Evolutionary conservation across 805 yeast species (phyloP), one percentile per base, ranked within the genome.

Genomic region (Barnettozyma sucrosica): DNA sequence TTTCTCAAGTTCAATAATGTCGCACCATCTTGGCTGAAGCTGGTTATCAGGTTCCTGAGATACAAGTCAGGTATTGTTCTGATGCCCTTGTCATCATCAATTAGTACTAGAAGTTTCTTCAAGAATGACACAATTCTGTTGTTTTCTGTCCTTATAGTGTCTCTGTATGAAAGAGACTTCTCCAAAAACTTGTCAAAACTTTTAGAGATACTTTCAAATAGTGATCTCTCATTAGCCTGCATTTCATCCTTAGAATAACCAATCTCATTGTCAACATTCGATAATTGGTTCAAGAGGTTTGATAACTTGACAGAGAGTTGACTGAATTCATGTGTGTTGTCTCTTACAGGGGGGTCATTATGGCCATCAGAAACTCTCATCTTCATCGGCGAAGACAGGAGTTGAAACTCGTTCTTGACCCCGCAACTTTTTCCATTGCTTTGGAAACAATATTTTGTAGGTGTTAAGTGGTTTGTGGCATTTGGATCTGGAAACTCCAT

Each of bases 161-260:
- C 61, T 59, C 66, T 67, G 48, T 70, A 73, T 5, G 58, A 52
- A 41, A 65, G 63, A 1, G 76, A 71, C 26, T 65, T 66, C 2
- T 62, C 53, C 23, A 67, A 59, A 48, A 67, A 77, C 49, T 69
- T 66, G 19, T 69, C 63, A 26, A 80, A 76, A 1, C 80, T 74
- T 24, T 69, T 68, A 32, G 80, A 74, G 6, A 80, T 66, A 5
- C 70, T 70, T 14, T 64, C 69, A 53, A 80, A 79, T 13, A 80
- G 72, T 39, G 69, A 68, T 30, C 71, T 62, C 53, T 77, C 80
- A 53, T 77, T 80, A 33, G 62, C 63, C 13, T 72, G 57, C 2
- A 77, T 73, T 48, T 79, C 83, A 8, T 61, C 56, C n/a, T 68
- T 59, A 1, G 81, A 69, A 56, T 75, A 79, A 1, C 86, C 86